A percentile compares a stretch with the other conserved stretches of the same genome.
Evolutionary conservation across 1,284 basidiomycete genomes (phyloP).

Genomic region (Malassezia slooffiae): DNA sequence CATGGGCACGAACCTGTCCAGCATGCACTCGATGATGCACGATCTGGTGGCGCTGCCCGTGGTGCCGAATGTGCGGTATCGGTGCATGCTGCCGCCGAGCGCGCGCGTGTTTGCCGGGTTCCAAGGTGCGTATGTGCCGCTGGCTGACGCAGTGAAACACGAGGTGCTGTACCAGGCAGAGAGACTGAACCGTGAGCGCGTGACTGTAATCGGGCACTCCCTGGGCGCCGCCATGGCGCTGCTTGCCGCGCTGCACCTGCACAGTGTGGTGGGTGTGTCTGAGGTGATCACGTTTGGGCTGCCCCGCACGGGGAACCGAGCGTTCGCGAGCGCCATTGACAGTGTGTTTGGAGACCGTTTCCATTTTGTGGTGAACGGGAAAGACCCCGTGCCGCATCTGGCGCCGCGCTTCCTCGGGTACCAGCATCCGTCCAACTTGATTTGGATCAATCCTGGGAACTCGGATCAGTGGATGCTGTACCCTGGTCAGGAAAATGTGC

Average conservation of each 20-base stretch:
- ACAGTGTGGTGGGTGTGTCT: slow-evolving; percentile 18
- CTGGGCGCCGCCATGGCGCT: slow-evolving; percentile 30
- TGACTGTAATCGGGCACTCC: slow-evolving; percentile 30
- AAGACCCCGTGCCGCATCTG: slow-evolving; percentile 26
- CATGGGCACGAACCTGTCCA: slow-evolving; percentile 27
- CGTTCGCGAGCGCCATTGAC: slow-evolving; percentile 26
- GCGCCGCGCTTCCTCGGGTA: slow-evolving; percentile 19
- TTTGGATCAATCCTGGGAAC: slow-evolving; percentile 31
- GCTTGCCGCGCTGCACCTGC: slow-evolving; percentile 27
- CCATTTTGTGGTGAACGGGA: slow-evolving; percentile 26
- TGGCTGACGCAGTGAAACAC: slow-evolving; percentile 19
- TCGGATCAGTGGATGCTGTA: slow-evolving; percentile 18
- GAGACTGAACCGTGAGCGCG: slow-evolving; percentile 14
- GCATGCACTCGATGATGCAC: slow-evolving; percentile 22
- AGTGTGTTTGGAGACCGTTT: slow-evolving; percentile 18
- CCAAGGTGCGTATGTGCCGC: slow-evolving; percentile 26
- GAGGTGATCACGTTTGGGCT: slow-evolving; percentile 23
- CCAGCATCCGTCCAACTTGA: slow-evolving; percentile 27
- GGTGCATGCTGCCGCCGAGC: slow-evolving; percentile 12
- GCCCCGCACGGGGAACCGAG: slow-evolving; percentile 24
- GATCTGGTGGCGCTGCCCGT: slow-evolving; percentile 20
- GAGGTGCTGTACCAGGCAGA: slow-evolving; percentile 19
- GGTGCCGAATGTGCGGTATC: slow-evolving; percentile 17
- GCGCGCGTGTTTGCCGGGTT: slow-evolving; percentile 26
- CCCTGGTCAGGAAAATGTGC: slow-evolving; percentile 37